These are phyloP conservation scores for Ophiosphaerella herpotricha DNA, from an alignment of 2,329 filamentous ascomycete species.

Conservation along the genomic window DNA sequence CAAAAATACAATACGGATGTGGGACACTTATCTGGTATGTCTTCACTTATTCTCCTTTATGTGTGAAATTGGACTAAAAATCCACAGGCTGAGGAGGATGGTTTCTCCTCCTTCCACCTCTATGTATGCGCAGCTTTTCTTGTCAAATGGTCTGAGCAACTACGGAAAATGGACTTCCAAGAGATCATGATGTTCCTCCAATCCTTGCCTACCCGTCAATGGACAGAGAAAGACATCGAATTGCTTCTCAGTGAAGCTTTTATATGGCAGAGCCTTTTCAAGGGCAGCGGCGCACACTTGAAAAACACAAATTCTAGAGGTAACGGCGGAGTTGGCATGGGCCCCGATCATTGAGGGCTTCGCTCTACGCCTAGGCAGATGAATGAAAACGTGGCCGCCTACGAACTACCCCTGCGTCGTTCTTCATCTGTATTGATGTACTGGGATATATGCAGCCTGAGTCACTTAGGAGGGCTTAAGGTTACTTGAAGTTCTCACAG, in stretches of 20 bases:
- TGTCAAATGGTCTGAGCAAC: conserved; percentile 95
- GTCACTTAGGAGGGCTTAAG: not conserved
- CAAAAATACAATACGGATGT: conserved; percentile 96
- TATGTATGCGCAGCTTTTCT: conserved; percentile 98
- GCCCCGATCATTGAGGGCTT: conserved; percentile 37
- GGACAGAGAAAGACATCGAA: conserved; percentile 99
- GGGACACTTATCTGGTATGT: conserved; percentile 95
- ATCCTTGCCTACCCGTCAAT: conserved; percentile 85
- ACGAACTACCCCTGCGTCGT: not conserved
- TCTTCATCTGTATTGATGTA: not conserved
- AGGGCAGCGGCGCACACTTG: conserved; percentile 89
- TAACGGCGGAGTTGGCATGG: conserved; percentile 44
- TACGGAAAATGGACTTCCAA: conserved; percentile 97
- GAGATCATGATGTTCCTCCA: conserved; percentile 99
- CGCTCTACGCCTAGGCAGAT: conserved; percentile 9
- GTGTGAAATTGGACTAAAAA: conserved; percentile 13
- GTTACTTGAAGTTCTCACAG: not conserved
- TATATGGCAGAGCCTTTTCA: conserved; percentile 98
- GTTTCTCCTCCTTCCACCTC: conserved; percentile 96
- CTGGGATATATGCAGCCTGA: not conserved
- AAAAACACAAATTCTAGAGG: conserved; percentile 44
- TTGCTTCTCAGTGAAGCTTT: conserved; percentile 93
- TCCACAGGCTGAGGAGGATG: conserved; percentile 88
- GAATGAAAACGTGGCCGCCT: conserved; percentile 6
- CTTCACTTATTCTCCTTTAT: not conserved